Percentiles rank a stretch among this genome's conserved stretches.
Evolutionary conservation across 176 grass and related monocot genomes (phyloP).

Genomic region (Hsuehochloa calcarea): DNA sequence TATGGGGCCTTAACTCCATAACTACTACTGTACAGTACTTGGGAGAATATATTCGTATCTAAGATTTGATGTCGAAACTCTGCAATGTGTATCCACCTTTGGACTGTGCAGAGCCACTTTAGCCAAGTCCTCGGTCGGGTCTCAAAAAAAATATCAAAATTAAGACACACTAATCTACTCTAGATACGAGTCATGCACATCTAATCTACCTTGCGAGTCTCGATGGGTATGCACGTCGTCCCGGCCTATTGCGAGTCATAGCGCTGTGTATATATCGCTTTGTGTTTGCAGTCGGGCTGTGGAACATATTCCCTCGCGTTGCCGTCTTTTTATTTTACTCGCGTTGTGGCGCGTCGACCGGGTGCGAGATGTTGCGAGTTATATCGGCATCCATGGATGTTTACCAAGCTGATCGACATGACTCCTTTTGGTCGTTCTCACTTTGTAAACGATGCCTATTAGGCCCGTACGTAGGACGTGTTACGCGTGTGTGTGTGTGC

Average conservation of each 20-base stretch:
- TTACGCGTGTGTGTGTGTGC: too few relatives aligned
- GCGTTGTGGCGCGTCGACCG: neutral
- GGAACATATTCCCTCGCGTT: neutral
- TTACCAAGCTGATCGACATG: neutral
- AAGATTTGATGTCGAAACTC: neutral
- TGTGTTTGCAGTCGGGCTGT: neutral
- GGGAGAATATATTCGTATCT: neutral
- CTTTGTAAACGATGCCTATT: neutral
- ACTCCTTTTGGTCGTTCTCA: neutral
- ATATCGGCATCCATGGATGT: neutral
- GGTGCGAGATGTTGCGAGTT: neutral
- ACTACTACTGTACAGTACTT: neutral
- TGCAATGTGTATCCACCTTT: neutral
- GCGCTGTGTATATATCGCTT: neutral
- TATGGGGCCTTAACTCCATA: too few relatives aligned
- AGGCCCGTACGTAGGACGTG: too few relatives aligned
- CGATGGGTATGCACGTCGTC: too few relatives aligned
- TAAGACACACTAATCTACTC: too few relatives aligned
- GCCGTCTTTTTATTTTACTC: neutral
- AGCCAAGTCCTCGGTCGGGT: neutral
- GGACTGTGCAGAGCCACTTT: neutral
- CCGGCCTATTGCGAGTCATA: neutral
- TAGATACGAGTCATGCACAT: too few relatives aligned
- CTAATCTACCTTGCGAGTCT: too few relatives aligned
- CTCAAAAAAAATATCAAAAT: neutral